A percentile compares a stretch with the other conserved stretches of the same genome.
Evolutionary conservation across 2,329 filamentous ascomycete species (phyloP).

Genomic region (Aspergillus brasiliensis): DNA sequence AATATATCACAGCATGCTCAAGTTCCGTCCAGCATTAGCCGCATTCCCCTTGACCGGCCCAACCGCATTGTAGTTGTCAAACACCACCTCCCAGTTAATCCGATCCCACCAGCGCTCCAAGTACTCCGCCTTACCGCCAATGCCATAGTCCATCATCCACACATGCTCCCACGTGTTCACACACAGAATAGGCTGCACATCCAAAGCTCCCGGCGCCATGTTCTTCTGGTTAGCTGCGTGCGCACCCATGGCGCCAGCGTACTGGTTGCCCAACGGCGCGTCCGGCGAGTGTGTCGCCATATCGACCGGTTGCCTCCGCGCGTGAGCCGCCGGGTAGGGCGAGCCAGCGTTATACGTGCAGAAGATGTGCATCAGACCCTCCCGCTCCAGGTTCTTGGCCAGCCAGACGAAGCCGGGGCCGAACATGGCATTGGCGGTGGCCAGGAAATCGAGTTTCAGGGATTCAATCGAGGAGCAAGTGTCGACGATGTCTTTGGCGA

Average conservation of each 20-base stretch:
- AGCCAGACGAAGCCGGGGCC: constrained; percentile 98
- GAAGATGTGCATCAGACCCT: constrained; percentile 66
- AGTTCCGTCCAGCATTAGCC: constrained; percentile 23
- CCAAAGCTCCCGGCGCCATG: constrained; percentile 44
- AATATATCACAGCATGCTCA: constrained; percentile 27
- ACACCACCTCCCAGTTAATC: constrained; percentile 82
- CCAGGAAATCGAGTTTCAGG: constrained; percentile 75
- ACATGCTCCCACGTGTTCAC: constrained; percentile 97
- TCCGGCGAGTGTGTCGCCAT: constrained; percentile 47
- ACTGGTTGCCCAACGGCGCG: constrained; percentile 37
- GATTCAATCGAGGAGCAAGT: constrained; percentile 83
- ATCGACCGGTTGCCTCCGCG: constrained; percentile 63
- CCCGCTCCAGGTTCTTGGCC: constrained; percentile 59
- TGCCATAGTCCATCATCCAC: constrained; percentile 80
- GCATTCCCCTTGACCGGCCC: constrained; percentile 26
- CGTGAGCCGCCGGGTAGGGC: constrained; percentile 83
- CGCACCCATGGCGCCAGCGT: constrained; percentile 39
- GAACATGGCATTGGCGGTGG: constrained; percentile 87
- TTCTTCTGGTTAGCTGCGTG: constrained; percentile 37
- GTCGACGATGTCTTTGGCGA: constrained; percentile 63
- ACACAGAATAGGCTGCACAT: constrained; percentile 77
- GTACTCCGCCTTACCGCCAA: constrained; percentile 73
- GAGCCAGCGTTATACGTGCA: constrained; percentile 90
- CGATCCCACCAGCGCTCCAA: constrained; percentile 82
- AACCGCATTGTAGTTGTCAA: constrained; percentile 45